These are phyloP conservation scores for Rhodotorula sp. DNA, from an alignment of 1,284 basidiomycete genomes.

Conservation along the genomic window DNA sequence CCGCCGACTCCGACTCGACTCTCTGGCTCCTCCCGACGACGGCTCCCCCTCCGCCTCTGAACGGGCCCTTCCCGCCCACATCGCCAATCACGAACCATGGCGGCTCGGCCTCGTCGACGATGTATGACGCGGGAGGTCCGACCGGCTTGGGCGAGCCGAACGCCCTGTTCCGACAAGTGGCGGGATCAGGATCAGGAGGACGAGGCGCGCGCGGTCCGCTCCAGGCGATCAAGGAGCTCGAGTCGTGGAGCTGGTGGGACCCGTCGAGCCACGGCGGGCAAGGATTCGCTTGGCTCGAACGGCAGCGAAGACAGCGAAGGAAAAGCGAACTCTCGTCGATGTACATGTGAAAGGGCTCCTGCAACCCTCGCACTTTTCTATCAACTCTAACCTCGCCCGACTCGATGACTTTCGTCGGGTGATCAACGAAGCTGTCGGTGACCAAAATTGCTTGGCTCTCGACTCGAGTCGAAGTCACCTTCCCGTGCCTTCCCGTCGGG, in stretches of 20 bases:
- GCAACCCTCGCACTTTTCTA: not conserved
- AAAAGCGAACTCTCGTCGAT: slow-evolving; percentile 21
- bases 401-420: not conserved
- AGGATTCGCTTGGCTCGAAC: slow-evolving; percentile 37
- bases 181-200: not conserved
- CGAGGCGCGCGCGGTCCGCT: slow-evolving; percentile 2
- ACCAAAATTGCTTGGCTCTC: not conserved
- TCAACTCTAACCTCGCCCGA: not conserved
- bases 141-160: slow-evolving; percentile 25
- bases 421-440: not conserved
- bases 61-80: slow-evolving; percentile 31
- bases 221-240: slow-evolving; percentile 1
- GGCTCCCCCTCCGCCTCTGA: slow-evolving; percentile 30
- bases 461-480: not conserved
- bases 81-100: slow-evolving; percentile 10
- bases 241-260: slow-evolving; percentile 37
- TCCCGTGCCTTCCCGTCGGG: not conserved
- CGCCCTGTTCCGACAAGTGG: slow-evolving; percentile 20
- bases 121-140: slow-evolving; percentile 35
- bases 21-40: slow-evolving; percentile 35
- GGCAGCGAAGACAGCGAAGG: slow-evolving; percentile 14
- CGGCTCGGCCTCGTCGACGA: not conserved
- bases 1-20: not conserved
- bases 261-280: slow-evolving; percentile 13
- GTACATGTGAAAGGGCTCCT: slow-evolving; percentile 30